Base-by-base conservation (phyloP, 805 yeast species). In the Metschnikowia vanudenii region DNA sequence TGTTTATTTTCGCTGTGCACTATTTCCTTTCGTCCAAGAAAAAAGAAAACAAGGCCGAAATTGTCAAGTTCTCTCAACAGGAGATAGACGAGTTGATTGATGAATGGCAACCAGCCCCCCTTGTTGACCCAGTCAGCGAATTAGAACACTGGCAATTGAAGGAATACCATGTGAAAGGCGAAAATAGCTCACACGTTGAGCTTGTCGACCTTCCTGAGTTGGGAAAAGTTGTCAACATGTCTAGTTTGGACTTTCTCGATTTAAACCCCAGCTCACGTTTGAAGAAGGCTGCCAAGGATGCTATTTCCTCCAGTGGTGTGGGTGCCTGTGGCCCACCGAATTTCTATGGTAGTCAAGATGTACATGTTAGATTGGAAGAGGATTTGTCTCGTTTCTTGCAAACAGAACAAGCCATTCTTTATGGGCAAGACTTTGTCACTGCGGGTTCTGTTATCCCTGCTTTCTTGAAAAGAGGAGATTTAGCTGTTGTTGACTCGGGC, bases 261-360 rank as follows among this genome's bases (percentile, higher is more conserved):
- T 68, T 89, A 61, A 78, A 84, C 41, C 65, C 67, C 29, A 67
- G 78, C 55, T 65, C 67, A 17, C 62, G 52, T 13, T 72, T 89
- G 33, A 70, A 71, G 43, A 64, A 72, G 17, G 76, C 73, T 11
- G 89, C 90, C 4, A 75, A 79, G 43, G 63, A 71, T 26, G 74
- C 81, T 18, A 81, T 94, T 50, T 72, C 73, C 39, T 73, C 74
- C 47, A 81, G 85, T 49, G 99, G 99, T 62, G 97, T 94, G 42
- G 99, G 99, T 53, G 92, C 97, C 0, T 94, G 99, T 73, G 97
- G 98, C 34, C 98, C 99, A 4, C 96, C 97, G 36, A 96, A 96
- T 46, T 94, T 94, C 60, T 94, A 91, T 65, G 99, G 99, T 51
- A 86, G 90, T 50, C 96, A 90, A 67, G 96, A 90, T 62, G 89